These are phyloP conservation scores for Harringtonia lauricola DNA, from an alignment of 2,329 filamentous ascomycete genomes.

Conservation along the genomic window DNA sequence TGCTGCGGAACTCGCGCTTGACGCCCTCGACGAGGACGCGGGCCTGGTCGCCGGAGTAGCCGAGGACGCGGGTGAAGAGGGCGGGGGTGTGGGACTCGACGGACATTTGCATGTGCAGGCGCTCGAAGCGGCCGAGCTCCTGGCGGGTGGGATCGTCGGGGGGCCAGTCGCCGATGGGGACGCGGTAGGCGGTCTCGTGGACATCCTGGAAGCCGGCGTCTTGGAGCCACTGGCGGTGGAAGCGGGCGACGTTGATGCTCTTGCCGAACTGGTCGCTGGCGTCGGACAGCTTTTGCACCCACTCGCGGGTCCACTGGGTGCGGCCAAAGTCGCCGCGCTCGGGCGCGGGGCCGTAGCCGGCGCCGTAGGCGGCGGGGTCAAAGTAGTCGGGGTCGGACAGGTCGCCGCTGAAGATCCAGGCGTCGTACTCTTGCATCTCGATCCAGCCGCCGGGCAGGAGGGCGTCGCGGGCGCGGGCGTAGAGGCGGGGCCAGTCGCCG, in stretches of 20 bases:
- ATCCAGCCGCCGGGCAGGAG: slow-evolving; percentile 40
- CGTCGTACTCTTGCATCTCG: slow-evolving; percentile 38
- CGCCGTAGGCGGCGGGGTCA: too few relatives aligned
- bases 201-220: slow-evolving; percentile 16
- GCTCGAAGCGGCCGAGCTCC: neutral
- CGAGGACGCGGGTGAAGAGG: neutral
- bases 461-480: slow-evolving; percentile 15
- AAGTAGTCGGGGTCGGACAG: too few relatives aligned
- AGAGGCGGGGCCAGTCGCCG: slow-evolving; percentile 35
- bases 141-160: neutral
- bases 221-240: slow-evolving; percentile 14
- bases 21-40: neutral
- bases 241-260: slow-evolving; percentile 8
- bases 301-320: slow-evolving; percentile 7
- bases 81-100: neutral
- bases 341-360: slow-evolving; percentile 19
- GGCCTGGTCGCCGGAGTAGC: neutral
- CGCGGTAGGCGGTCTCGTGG: slow-evolving; percentile 8
- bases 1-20: neutral
- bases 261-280: slow-evolving; percentile 8
- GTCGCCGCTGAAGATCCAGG: slow-evolving; percentile 13
- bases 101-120: neutral
- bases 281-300: slow-evolving; percentile 11
- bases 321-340: too few relatives aligned
- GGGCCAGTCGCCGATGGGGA: slow-evolving; percentile 20